These are phyloP conservation scores for Didymella arachidicola DNA, from an alignment of 2,329 filamentous ascomycete genomes.

Conservation along the genomic window DNA sequence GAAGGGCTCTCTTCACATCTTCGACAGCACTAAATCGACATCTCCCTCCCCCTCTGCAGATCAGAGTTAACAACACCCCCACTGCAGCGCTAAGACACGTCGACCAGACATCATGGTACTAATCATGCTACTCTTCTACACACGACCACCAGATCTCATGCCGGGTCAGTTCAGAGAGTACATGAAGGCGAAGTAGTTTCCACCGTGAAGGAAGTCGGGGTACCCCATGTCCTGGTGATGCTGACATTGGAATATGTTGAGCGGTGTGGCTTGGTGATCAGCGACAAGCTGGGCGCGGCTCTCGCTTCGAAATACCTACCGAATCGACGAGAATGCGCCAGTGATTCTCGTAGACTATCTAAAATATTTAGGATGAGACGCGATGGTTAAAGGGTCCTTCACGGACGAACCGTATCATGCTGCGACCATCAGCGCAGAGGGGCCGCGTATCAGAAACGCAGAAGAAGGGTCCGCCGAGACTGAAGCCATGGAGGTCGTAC, in stretches of 20 bases:
- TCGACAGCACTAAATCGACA: background rate
- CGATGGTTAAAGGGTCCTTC: conserved; percentile 30
- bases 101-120: background rate
- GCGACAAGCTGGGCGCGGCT: conserved; percentile 29
- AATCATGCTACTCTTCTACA: conserved; percentile 25
- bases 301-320: conserved; percentile 20
- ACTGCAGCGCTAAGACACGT: background rate
- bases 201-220: conserved; percentile 31
- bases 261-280: conserved; percentile 27
- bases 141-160: conserved; percentile 29
- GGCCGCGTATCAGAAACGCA: conserved; percentile 31
- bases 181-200: conserved; percentile 28
- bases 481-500: conserved; percentile 8
- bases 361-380: conserved; percentile 31
- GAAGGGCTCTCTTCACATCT: background rate
- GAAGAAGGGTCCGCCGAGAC: conserved; percentile 31
- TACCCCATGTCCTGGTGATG: conserved; percentile 15
- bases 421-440: conserved; percentile 25
- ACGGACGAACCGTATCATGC: conserved; percentile 34
- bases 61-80: background rate
- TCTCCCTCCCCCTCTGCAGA: background rate
- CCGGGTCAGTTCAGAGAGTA: conserved; percentile 27
- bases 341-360: conserved; percentile 33
- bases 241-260: conserved; percentile 25
- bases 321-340: conserved; percentile 23